phyloP scores from a whole-genome alignment of 2,329 filamentous ascomycete genomes.

The Tolypocladium tropicale region DNA sequence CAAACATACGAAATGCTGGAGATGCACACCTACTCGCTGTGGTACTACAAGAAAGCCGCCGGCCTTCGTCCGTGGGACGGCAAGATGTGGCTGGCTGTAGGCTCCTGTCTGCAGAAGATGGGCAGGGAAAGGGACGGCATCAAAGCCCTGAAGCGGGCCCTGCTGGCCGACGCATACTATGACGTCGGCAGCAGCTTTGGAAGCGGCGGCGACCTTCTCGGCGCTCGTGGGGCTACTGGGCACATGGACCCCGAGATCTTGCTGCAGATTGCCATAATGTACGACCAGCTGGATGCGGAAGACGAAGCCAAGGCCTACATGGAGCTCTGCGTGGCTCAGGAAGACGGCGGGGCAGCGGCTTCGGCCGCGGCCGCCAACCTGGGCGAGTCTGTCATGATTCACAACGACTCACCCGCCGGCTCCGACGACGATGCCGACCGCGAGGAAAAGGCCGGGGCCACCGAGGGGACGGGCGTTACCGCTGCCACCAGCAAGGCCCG shows the following conservation, averaged over 20 bases:
- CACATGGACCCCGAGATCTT: slow-evolving; percentile 84
- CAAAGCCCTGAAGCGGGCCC: slow-evolving; percentile 84
- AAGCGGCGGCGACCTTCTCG: slow-evolving; percentile 33
- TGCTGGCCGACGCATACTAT: slow-evolving; percentile 81
- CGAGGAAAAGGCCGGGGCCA: slow-evolving; percentile 19
- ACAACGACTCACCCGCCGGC: slow-evolving; percentile 38
- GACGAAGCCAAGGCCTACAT: slow-evolving; percentile 85
- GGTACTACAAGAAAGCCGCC: slow-evolving; percentile 95
- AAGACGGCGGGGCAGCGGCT: slow-evolving; percentile 57
- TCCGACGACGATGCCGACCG: slow-evolving; percentile 27
- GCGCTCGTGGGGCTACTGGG: slow-evolving; percentile 38
- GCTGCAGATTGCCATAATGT: slow-evolving; percentile 80
- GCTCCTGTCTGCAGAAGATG: slow-evolving; percentile 84
- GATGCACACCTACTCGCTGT: slow-evolving; percentile 94
- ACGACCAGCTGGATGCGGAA: slow-evolving; percentile 68
- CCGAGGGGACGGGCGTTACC: slow-evolving; percentile 70
- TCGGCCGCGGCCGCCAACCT: slow-evolving; percentile 25
- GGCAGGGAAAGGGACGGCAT: slow-evolving; percentile 81
- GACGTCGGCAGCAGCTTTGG: slow-evolving; percentile 51
- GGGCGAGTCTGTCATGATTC: slow-evolving; percentile 43
- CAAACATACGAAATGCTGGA: slow-evolving; percentile 97
- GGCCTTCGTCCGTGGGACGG: slow-evolving; percentile 90
- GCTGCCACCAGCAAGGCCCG: slow-evolving; percentile 84
- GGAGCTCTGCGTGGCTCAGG: slow-evolving; percentile 90
- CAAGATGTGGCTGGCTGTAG: slow-evolving; percentile 98